Conservation (phyloP, 176 grass and related monocot genomes). For the Zizania latifolia region DNA sequence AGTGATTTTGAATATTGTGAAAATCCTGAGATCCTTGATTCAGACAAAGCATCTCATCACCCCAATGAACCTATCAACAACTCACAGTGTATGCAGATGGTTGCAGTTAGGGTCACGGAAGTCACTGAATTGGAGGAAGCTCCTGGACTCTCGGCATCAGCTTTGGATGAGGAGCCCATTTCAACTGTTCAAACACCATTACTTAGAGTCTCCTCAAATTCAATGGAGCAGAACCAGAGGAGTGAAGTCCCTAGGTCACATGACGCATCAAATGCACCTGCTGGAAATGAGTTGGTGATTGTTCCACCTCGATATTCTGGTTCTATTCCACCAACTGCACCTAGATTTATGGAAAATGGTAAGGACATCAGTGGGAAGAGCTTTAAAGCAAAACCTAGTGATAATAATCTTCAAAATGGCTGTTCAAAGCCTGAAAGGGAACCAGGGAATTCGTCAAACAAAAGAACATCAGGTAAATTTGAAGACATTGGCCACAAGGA, state of each 20-base stretch:
- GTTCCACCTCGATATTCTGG: conserved; percentile 44
- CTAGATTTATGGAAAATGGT: conserved; percentile 33
- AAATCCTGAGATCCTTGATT: conserved; percentile 68
- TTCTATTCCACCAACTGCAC: conserved; percentile 52
- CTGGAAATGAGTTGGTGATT: conserved; percentile 33
- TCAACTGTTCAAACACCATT: conserved; percentile 48
- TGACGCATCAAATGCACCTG: conserved; percentile 51
- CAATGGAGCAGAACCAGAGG: conserved; percentile 38
- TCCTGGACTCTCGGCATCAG: conserved; percentile 64
- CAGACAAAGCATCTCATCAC: conserved; percentile 40
- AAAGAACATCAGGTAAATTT: conserved; percentile 55
- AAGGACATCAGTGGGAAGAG: conserved; percentile 45
- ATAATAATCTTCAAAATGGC: conserved; percentile 45
- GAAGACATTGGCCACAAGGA: conserved; percentile 55
- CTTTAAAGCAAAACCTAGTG: conserved; percentile 39
- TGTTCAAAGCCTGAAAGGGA: conserved; percentile 62
- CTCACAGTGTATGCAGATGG: conserved; percentile 15
- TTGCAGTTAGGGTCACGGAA: no score
- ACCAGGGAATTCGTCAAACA: conserved; percentile 85
- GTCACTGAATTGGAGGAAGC: conserved; percentile 50
- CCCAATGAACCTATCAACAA: conserved; percentile 10
- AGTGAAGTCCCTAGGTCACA: conserved; percentile 40
- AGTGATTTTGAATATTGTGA: conserved; percentile 82
- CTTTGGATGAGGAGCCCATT: conserved; percentile 85
- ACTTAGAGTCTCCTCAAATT: conserved; percentile 60